Conservation (phyloP, 169 alveolate genomes). For the Plasmodium vivax region DNA sequence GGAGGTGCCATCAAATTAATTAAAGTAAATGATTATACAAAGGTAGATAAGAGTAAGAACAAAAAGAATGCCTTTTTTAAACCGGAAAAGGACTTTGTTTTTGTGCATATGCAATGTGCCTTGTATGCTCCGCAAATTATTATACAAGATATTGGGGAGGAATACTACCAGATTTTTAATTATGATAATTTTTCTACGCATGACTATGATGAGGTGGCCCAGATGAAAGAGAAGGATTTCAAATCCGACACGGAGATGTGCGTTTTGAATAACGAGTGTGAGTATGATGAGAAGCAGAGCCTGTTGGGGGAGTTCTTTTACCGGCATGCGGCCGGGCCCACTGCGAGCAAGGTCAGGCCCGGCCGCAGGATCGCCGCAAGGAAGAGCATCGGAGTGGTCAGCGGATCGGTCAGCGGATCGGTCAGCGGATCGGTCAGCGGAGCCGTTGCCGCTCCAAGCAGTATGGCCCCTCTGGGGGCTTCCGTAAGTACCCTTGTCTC, state of each 20-base stretch:
- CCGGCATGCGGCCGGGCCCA: background rate
- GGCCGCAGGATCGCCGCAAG: background rate
- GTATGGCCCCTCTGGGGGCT: too few species aligned
- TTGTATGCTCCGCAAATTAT: conserved; percentile 50
- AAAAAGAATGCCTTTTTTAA: conserved; percentile 30
- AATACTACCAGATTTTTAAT: conserved; percentile 62
- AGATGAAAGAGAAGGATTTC: conserved; percentile 14
- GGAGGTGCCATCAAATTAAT: conserved; percentile 69
- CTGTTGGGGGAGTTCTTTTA: conserved; percentile 19
- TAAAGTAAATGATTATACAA: conserved; percentile 24
- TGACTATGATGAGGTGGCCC: background rate
- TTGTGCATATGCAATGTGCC: conserved; percentile 72
- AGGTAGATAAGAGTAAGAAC: conserved; percentile 39
- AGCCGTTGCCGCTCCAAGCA: background rate
- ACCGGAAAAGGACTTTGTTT: conserved; percentile 46
- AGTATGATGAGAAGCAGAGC: conserved; percentile 42
- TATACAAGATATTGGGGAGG: conserved; percentile 55
- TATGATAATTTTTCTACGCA: conserved; percentile 38
- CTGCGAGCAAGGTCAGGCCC: background rate
- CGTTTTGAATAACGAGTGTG: conserved; percentile 10
- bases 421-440: too few species aligned
- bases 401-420: background rate
- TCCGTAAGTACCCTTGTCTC: background rate
- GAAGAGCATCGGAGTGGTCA: background rate
- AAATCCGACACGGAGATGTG: conserved; percentile 38